phyloP scores from a whole-genome alignment of 345 rosid genomes.

The Eucalyptus curtisii region DNA sequence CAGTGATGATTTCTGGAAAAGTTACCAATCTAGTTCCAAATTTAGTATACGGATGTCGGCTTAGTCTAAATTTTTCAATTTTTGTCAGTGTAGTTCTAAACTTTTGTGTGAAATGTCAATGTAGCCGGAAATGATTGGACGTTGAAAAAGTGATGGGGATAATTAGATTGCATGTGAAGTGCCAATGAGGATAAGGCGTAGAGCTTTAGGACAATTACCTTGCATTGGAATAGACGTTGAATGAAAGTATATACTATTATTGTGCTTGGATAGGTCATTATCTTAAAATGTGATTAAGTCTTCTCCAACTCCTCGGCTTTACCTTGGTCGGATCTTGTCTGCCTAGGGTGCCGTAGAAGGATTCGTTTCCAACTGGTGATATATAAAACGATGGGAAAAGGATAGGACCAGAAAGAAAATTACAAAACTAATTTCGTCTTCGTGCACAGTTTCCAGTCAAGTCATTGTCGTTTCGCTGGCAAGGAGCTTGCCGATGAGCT shows the following conservation, averaged over 20 bases:
- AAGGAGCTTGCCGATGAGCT: background rate
- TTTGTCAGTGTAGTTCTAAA: no score
- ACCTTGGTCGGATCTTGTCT: background rate
- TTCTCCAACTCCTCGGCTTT: background rate
- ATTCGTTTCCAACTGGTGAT: background rate
- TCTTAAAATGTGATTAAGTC: background rate
- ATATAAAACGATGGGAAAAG: background rate
- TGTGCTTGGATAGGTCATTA: background rate
- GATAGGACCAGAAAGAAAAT: background rate
- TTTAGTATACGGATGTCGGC: rapidly evolving
- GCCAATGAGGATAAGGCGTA: background rate
- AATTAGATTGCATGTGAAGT: background rate
- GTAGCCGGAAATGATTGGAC: no score
- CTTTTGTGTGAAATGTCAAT: background rate
- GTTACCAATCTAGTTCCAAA: background rate
- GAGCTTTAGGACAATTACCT: no score
- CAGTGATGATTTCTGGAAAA: background rate
- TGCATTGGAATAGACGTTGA: background rate
- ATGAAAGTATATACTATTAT: background rate
- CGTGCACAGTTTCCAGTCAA: background rate
- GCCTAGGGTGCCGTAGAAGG: background rate
- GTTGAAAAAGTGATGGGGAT: background rate
- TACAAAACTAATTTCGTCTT: background rate
- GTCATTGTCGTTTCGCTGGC: background rate
- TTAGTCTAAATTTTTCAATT: no score